A percentile compares a stretch with the other conserved stretches of the same genome.
Conservation (phyloP, 1,284 basidiomycete genomes). For the Sphaerobolus stellatus region DNA sequence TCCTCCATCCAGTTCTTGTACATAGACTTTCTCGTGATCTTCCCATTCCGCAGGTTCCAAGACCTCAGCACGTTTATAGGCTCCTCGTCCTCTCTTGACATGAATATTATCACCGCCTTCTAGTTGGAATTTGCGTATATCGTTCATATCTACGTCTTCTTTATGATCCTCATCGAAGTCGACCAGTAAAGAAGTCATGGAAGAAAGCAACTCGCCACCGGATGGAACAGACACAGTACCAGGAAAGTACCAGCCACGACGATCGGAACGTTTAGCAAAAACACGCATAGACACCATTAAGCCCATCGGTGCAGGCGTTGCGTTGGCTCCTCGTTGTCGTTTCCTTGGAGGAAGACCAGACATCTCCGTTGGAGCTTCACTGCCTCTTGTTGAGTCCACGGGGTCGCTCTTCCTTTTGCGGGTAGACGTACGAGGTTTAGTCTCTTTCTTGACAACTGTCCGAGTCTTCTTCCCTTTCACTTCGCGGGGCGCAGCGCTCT, state of each 20-base stretch:
- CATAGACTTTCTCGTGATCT: constrained; percentile 34
- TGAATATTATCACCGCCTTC: constrained; percentile 57
- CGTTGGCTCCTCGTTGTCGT: background rate
- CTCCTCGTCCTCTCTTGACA: constrained; percentile 27
- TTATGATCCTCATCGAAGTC: constrained; percentile 61
- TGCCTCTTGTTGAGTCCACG: background rate
- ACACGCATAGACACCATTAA: constrained; percentile 2
- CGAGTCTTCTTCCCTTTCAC: background rate
- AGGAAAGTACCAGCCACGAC: constrained; percentile 59
- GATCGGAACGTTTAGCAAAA: constrained; percentile 18
- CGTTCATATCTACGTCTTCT: constrained; percentile 45
- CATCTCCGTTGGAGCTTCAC: background rate
- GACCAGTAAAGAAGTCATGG: constrained; percentile 29
- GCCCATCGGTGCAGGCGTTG: background rate
- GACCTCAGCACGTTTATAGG: constrained; percentile 27
- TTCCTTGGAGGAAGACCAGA: constrained; percentile 4
- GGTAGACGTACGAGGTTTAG: background rate
- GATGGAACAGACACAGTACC: constrained; percentile 42
- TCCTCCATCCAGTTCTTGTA: constrained; percentile 41
- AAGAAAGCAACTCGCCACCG: constrained; percentile 27
- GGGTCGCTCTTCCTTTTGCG: constrained; percentile 9
- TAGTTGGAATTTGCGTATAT: constrained; percentile 54
- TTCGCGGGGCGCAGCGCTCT: background rate
- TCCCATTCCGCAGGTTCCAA: constrained; percentile 36
- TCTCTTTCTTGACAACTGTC: too few species aligned